Evolutionary conservation across 208 protist genomes (phyloP).

Genomic region (Endotrypanum monterogeii): DNA sequence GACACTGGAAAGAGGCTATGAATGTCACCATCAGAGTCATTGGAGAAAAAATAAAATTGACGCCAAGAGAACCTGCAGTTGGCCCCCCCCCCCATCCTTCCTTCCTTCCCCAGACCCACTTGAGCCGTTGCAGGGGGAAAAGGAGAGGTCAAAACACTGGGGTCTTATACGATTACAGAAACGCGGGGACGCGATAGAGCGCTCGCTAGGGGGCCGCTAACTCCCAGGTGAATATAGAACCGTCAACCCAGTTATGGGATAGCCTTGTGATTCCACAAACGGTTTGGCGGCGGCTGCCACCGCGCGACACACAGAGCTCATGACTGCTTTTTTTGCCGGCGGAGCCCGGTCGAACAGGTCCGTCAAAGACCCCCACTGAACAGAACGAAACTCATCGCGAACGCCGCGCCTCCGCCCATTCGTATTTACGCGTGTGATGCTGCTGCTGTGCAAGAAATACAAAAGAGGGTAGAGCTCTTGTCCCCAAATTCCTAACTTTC

Average conservation of each 20-base stretch:
- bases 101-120: no score
- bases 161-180: no score
- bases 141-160: no score
- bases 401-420: conserved; percentile 5
- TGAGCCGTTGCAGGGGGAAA: no score
- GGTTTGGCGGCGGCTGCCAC: conserved; percentile 22
- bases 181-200: no score
- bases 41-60: no score
- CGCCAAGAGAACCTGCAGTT: no score
- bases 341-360: conserved; percentile 26
- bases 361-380: conserved; percentile 34
- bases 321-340: conserved; percentile 34
- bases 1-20: no score
- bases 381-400: conserved; percentile 19
- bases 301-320: conserved; percentile 33
- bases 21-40: no score
- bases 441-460: conserved; percentile 13
- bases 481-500: conserved; percentile 32
- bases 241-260: background rate
- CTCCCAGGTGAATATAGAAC: background rate
- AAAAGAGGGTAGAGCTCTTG: conserved; percentile 64
- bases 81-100: no score
- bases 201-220: background rate
- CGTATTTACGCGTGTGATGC: background rate
- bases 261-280: background rate